Percentiles rank a stretch among this genome's conserved stretches.
Conservation (phyloP, 352 stramenopile genomes). For the Thraustochytrium striatum region DNA sequence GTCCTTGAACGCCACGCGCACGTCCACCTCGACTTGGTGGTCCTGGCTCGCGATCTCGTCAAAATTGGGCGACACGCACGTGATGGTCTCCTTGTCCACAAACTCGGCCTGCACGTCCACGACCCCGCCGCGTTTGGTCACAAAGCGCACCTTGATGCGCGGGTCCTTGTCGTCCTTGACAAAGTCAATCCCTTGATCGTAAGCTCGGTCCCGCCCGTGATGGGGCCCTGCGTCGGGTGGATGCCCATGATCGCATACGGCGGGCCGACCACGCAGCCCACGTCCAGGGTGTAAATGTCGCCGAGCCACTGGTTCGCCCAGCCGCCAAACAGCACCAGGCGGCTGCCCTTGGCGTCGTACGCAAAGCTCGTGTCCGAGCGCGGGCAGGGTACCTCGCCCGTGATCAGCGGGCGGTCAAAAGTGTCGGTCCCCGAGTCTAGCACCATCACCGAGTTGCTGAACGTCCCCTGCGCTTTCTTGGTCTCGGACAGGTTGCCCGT, state of each 20-base stretch:
- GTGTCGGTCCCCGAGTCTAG: constrained; percentile 82
- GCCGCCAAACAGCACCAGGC: constrained; percentile 88
- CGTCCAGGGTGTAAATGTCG: constrained; percentile 84
- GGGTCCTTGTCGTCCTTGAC: constrained; percentile 58
- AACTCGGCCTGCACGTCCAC: constrained; percentile 81
- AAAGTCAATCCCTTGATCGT: constrained; percentile 86
- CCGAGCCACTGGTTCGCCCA: constrained; percentile 93
- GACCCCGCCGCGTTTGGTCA: constrained; percentile 77
- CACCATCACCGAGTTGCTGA: constrained; percentile 80
- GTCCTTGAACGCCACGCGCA: constrained; percentile 79
- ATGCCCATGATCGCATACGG: constrained; percentile 88
- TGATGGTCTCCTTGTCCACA: constrained; percentile 73
- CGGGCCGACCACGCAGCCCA: constrained; percentile 87
- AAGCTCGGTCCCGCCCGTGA: constrained; percentile 84
- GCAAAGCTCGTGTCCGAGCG: constrained; percentile 86
- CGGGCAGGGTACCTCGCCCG: constrained; percentile 70
- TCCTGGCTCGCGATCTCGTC: constrained; percentile 69
- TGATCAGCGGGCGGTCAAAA: constrained; percentile 74
- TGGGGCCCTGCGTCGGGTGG: constrained; percentile 79
- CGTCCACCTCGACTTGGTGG: constrained; percentile 66
- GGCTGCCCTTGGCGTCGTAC: constrained; percentile 80
- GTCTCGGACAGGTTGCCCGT: constrained; percentile 80
- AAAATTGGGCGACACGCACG: constrained; percentile 85
- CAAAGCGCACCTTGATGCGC: constrained; percentile 77
- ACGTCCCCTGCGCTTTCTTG: constrained; percentile 67